phyloP scores from a whole-genome alignment of 202 grass and related monocot genomes.

The Hordeum pubiflorum region DNA sequence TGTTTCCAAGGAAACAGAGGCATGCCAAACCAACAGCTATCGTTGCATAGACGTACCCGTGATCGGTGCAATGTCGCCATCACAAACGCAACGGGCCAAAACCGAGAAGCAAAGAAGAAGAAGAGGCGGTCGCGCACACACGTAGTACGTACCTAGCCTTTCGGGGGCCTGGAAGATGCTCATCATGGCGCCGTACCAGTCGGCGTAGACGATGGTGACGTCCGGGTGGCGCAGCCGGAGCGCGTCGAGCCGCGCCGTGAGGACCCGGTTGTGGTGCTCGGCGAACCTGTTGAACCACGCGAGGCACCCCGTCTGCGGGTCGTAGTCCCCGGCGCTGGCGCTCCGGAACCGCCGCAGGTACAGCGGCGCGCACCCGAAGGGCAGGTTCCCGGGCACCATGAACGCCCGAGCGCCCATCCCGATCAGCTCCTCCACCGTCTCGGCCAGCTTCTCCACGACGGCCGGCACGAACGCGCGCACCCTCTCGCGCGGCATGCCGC shows the following conservation, averaged over 20 bases:
- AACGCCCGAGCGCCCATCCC: conserved; percentile 47
- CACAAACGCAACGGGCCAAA: neutral
- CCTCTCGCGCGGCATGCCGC: conserved; percentile 14
- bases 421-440: conserved; percentile 52
- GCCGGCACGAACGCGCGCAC: conserved; percentile 38
- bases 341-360: conserved; percentile 36
- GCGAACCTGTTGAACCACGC: conserved; percentile 55
- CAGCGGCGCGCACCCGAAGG: conserved; percentile 51
- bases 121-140: neutral
- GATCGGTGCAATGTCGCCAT: conserved; percentile 15
- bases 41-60: too few species aligned
- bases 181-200: conserved; percentile 73
- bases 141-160: conserved; percentile 48
- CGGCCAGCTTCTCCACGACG: conserved; percentile 44
- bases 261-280: conserved; percentile 47
- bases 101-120: neutral
- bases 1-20: neutral
- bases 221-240: conserved; percentile 32
- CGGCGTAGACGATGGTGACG: conserved; percentile 65
- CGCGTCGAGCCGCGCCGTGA: conserved; percentile 25
- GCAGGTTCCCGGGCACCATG: conserved; percentile 67
- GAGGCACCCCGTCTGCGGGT: conserved; percentile 38
- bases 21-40: neutral
- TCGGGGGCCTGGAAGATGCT: conserved; percentile 43
- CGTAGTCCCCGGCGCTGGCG: conserved; percentile 28